Base-by-base conservation (phyloP, 1,139 yeast genomes). In the Petasospora rhodanensis region DNA sequence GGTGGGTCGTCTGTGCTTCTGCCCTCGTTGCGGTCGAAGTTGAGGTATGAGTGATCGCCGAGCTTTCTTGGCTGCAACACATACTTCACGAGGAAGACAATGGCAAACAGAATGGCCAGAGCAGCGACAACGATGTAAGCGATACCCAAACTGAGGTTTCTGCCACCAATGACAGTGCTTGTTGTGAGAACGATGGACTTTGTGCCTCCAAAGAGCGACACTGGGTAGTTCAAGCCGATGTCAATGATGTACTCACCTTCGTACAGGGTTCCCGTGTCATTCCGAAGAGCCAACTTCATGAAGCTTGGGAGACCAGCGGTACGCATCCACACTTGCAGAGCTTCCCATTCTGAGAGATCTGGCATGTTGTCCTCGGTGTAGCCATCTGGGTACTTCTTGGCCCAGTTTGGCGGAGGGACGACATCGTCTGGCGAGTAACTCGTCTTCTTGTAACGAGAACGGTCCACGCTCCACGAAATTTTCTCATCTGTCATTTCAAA, bases 401-500 rank as follows among this genome's bases (percentile, higher is more conserved):
- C 61, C 93, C 93, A 82, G 56, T 76, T 79, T 39, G 85, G 86
- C 9, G 93, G 93, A 7, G 93, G 93, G 1, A 75, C 83, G 29
- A 82, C 68, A 15, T 79, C 76, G n/a, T 62, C 54, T 11, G 73
- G 59, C 22, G 66, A 58, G 45, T 82, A 80, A 34, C 63, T 49
- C 0, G 91, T 78, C 50, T 70, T 74, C 55, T 76, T 74, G 54
- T 64, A 82, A 46, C 76, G 62, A 23, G 67, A 59, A 31, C 68
- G 59, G 53, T 82, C 89, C 1, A 81, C 62, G 7, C 66, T 41
- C 93, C 93, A 82, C 14, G 87, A 75, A 34, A 80, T 82, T 3
- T 73, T 80, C 14, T 61, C 56, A 24, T 70, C 68, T 4, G 77
- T 66, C 61, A 82, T 63, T 5, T 57, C 53, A 47, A 71, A 79